Evolutionary conservation across 2,329 filamentous ascomycete genomes (phyloP).

Genomic region (Paraphoma sp.): DNA sequence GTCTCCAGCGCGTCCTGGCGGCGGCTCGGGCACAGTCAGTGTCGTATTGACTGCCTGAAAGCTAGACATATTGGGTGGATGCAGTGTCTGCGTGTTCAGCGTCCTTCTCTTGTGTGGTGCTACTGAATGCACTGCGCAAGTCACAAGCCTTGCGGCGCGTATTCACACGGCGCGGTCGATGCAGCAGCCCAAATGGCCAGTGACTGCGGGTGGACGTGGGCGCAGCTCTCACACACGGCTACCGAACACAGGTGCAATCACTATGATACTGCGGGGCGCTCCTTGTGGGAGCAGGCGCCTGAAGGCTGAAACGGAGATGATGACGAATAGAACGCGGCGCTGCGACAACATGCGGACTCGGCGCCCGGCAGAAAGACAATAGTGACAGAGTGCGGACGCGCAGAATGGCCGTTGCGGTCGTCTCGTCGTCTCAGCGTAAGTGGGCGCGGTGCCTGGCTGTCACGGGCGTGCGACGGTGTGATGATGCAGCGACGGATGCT

Average conservation of each 20-base stretch:
- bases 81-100: not conserved
- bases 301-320: slow-evolving; percentile 48
- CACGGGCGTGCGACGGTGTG: slow-evolving; percentile 19
- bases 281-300: slow-evolving; percentile 27
- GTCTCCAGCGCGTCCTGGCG: slow-evolving; percentile 56
- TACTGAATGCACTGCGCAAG: slow-evolving; percentile 13
- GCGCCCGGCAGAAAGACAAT: slow-evolving; percentile 17
- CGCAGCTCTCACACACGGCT: slow-evolving; percentile 5
- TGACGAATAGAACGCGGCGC: slow-evolving; percentile 41
- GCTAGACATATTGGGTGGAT: slow-evolving; percentile 55
- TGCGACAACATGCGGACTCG: slow-evolving; percentile 45
- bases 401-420: not conserved
- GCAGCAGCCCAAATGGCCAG: not conserved
- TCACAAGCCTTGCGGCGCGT: not conserved
- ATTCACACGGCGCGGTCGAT: not conserved
- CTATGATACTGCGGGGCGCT: slow-evolving; percentile 24
- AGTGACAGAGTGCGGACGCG: not conserved
- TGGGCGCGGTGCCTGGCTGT: slow-evolving; percentile 10
- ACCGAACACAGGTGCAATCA: slow-evolving; percentile 14
- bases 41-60: slow-evolving; percentile 68
- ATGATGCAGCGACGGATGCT: slow-evolving; percentile 32
- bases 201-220: not conserved
- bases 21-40: slow-evolving; percentile 51
- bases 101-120: not conserved
- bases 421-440: not conserved